These are phyloP conservation scores for Gnomoniopsis sp. DNA, from an alignment of 2,329 filamentous ascomycete species.

Conservation along the genomic window DNA sequence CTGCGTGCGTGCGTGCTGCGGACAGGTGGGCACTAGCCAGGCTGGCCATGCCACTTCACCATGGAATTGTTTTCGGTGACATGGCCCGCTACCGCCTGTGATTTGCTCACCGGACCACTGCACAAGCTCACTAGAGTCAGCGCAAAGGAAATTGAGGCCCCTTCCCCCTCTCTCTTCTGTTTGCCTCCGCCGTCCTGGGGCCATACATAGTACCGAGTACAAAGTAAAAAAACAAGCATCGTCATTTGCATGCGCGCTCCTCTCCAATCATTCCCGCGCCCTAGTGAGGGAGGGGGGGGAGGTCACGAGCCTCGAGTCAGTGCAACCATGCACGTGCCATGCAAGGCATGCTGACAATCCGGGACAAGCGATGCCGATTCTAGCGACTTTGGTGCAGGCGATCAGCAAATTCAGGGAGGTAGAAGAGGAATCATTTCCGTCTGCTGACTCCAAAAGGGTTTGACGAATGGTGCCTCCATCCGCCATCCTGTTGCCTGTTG, in stretches of 20 bases:
- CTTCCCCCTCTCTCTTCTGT: not conserved
- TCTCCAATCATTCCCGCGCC: not conserved
- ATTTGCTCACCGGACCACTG: constrained; percentile 1
- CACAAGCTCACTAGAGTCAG: constrained; percentile 1
- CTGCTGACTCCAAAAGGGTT: not conserved
- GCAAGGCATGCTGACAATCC: not conserved
- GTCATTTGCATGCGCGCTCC: too few relatives aligned
- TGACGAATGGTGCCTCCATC: too few relatives aligned
- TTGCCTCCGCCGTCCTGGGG: not conserved
- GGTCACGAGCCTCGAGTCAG: not conserved
- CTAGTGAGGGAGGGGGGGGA: not conserved
- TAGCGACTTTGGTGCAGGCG: not conserved
- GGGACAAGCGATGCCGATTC: not conserved
- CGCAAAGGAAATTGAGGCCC: not conserved
- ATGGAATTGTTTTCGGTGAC: not conserved
- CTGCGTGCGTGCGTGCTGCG: not conserved
- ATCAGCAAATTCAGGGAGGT: too few relatives aligned
- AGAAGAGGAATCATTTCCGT: too few relatives aligned
- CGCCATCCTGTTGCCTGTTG: too few relatives aligned
- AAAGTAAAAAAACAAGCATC: too few relatives aligned
- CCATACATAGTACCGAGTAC: not conserved
- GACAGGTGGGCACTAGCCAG: not conserved
- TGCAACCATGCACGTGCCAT: too few relatives aligned
- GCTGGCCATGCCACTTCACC: not conserved
- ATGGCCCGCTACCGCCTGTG: not conserved